Conservation (phyloP, 495 filamentous ascomycete genomes). For the Stereocaulon alpinum region DNA sequence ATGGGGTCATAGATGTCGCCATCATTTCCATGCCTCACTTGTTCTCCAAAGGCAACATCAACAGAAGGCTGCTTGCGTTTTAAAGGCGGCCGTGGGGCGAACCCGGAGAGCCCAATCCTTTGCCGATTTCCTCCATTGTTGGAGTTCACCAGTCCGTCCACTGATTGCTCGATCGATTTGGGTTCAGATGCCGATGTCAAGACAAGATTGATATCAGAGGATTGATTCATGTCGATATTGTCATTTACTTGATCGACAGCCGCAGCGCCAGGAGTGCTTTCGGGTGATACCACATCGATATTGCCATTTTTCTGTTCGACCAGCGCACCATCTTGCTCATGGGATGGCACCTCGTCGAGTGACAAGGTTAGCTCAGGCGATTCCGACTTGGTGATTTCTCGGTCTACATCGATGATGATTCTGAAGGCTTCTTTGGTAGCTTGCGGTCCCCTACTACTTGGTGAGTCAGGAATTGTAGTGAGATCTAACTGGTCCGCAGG, state of each 20-base stretch:
- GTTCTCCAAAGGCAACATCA: not conserved
- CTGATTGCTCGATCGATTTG: not conserved
- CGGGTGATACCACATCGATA: not conserved
- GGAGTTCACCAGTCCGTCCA: not conserved
- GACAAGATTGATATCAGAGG: not conserved
- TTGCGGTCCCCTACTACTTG: slow-evolving; percentile 3
- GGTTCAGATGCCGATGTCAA: not conserved
- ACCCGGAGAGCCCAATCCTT: not conserved
- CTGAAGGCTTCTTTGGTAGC: not conserved
- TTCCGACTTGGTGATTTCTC: slow-evolving; percentile 17
- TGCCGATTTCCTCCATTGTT: not conserved
- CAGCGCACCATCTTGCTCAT: not conserved
- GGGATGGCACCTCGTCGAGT: slow-evolving; percentile 5
- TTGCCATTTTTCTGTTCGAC: not conserved
- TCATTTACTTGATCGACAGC: not conserved
- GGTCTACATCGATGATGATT: not conserved
- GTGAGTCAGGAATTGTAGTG: slow-evolving; percentile 17
- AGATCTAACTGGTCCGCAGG: not conserved
- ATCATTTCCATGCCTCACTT: not conserved
- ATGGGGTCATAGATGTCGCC: slow-evolving; percentile 19
- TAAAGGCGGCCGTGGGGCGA: not conserved
- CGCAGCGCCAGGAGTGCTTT: not conserved
- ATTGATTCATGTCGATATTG: too few relatives aligned
- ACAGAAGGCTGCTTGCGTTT: not conserved
- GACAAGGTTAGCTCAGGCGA: slow-evolving; percentile 17